A percentile compares a stretch with the other conserved stretches of the same genome.
These are phyloP conservation scores for Penicillium hordei DNA, from an alignment of 2,329 filamentous ascomycete species.

Conservation along the genomic window DNA sequence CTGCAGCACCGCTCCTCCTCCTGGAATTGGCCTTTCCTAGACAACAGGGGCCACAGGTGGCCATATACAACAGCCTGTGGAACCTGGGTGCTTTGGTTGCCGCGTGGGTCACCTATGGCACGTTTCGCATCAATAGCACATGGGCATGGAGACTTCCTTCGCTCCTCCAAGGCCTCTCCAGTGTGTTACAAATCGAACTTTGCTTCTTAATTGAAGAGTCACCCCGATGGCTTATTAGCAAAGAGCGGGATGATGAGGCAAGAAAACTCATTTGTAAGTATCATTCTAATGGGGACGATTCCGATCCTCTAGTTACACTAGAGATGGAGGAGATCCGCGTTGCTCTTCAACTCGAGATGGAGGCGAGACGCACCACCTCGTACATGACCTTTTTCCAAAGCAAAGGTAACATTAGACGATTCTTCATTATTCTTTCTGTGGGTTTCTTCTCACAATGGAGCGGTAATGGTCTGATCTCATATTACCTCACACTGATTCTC, in stretches of 20 bases:
- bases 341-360: conserved; percentile 25
- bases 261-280: conserved; percentile 61
- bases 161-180: neutral
- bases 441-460: conserved; percentile 25
- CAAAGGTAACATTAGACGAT: neutral
- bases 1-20: conserved; percentile 4
- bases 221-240: conserved; percentile 17
- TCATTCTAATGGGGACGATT: conserved; percentile 60
- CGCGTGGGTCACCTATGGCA: conserved; percentile 31
- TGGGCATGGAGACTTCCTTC: conserved; percentile 49
- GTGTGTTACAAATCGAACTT: neutral
- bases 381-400: conserved; percentile 6
- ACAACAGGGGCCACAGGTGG: conserved; percentile 16
- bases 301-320: conserved; percentile 51
- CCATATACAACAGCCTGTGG: conserved; percentile 8
- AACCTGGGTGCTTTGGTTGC: conserved; percentile 29
- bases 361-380: conserved; percentile 6
- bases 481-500: conserved; percentile 56
- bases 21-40: conserved; percentile 6
- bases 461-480: conserved; percentile 46
- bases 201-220: neutral
- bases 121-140: conserved; percentile 28
- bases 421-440: conserved; percentile 3
- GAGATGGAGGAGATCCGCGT: conserved; percentile 44
- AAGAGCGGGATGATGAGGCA: conserved; percentile 55